A percentile compares a stretch with the other conserved stretches of the same genome.
phyloP scores from a whole-genome alignment of 2,329 filamentous ascomycete species.

The Ascochyta rabiei region DNA sequence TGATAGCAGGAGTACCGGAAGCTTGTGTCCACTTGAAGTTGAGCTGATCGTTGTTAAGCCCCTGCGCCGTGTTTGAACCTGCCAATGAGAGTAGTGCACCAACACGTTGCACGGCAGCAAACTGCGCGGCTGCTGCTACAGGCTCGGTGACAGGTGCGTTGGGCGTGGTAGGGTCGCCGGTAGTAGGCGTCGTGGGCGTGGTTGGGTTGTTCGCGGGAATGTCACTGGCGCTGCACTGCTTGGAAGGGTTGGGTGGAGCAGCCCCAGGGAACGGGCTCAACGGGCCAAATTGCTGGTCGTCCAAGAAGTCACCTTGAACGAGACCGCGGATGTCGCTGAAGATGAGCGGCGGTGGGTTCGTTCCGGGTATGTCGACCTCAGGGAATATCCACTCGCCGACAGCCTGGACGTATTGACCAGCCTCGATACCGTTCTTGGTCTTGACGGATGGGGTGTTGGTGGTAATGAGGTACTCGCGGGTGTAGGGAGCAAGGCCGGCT shows the following conservation, averaged over 20 bases:
- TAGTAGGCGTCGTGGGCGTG: conserved; percentile 6
- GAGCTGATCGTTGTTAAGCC: conserved; percentile 30
- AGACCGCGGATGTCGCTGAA: conserved; percentile 47
- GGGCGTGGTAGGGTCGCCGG: neutral
- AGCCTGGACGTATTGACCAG: conserved; percentile 51
- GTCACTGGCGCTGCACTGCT: conserved; percentile 31
- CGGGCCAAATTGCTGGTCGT: conserved; percentile 45
- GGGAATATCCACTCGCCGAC: conserved; percentile 55
- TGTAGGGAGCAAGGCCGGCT: conserved; percentile 41
- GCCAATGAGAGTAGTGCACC: conserved; percentile 38
- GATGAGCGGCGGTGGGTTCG: conserved; percentile 32
- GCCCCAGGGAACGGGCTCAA: conserved; percentile 48
- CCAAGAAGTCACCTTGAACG: conserved; percentile 38
- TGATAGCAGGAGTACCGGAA: conserved; percentile 24
- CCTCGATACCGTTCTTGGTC: conserved; percentile 50
- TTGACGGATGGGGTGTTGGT: conserved; percentile 41
- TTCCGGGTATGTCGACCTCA: conserved; percentile 50
- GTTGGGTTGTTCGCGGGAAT: conserved; percentile 15
- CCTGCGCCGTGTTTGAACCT: conserved; percentile 36
- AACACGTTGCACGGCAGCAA: conserved; percentile 36
- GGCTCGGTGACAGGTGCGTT: conserved; percentile 18
- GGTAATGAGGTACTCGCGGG: conserved; percentile 51
- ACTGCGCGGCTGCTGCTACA: conserved; percentile 22
- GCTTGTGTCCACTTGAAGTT: conserved; percentile 43
- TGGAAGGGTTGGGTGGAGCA: conserved; percentile 32